Base-by-base conservation (phyloP, 768 basidiomycete genomes). In the Gymnopilus junonius region DNA sequence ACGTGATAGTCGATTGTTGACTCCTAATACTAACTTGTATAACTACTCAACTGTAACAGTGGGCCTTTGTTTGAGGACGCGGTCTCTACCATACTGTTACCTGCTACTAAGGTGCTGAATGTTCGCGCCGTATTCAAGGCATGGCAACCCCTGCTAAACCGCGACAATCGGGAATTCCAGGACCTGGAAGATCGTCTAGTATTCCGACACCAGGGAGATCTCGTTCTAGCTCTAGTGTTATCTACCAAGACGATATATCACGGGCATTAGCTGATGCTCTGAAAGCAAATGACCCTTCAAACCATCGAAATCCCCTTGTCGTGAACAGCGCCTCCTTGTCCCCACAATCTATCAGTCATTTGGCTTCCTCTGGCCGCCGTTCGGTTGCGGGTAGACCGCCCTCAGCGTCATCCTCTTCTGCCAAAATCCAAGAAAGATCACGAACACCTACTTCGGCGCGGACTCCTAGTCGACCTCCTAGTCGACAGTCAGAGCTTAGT, bases 251-350 rank as follows among this genome's bases (percentile, higher is more conserved):
- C 51, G 87, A 82, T 65, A 85, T 89, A 70, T 83, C 86, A 48
- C 85, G 85, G 68, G 89, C 92, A n/a, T 89, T 94, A 66, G 86
- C 83, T 43, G 92, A 93, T 66, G 92, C 92, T 29, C 86, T 94
- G 73, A 90, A 83, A 71, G 85, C 91, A 57, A 92, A 94, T 68
- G 90, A 94, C 72, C 92, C 92, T 39, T 85, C 89, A 17, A 84
- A 85, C 43, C 92, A 93, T 73, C 85, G 88, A 55, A 67, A 79
- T 57, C 75, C 76, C 50, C 68, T 81, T 40, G 64, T 80, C 75
- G 66, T 80, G 74, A 66, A 48, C 71, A 57, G 74, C 53, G 70
- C 70, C 57, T 80, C 86, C 12, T 77, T 87, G 46, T 86, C 86
- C 8, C 78, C 85, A 31, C 79, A 78, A 45, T 73, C 79, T 8